These are phyloP conservation scores for Heimioporus sp. DNA, from an alignment of 768 basidiomycete genomes.

Conservation along the genomic window DNA sequence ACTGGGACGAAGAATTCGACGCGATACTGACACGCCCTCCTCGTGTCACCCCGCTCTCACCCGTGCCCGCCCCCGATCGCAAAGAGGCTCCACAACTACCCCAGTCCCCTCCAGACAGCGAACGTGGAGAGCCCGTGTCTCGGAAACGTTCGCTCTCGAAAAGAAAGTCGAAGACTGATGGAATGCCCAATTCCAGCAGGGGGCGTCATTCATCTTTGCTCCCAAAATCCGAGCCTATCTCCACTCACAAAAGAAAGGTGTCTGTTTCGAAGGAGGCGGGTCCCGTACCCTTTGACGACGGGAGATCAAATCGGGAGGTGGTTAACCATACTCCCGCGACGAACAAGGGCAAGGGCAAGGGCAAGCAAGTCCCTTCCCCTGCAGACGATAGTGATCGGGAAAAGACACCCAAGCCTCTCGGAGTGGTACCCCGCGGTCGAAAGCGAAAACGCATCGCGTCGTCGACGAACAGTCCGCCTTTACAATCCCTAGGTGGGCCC, in stretches of 20 bases:
- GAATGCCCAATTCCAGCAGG: conserved; percentile 1
- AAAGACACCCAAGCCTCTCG: conserved; percentile 12
- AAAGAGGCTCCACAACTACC: conserved; percentile 7
- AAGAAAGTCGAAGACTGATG: background rate
- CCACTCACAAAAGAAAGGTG: conserved; percentile 4
- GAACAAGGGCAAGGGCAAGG: conserved; percentile 19
- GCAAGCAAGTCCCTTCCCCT: conserved; percentile 10
- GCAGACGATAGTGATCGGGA: conserved; percentile 2
- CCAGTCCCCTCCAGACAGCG: conserved; percentile 14
- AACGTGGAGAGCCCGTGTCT: conserved; percentile 13
- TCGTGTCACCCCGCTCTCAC: conserved; percentile 8
- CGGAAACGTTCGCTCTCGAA: conserved; percentile 4
- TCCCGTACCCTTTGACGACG: background rate
- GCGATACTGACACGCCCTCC: conserved; percentile 24
- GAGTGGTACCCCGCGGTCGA: conserved; percentile 9
- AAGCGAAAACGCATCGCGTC: conserved; percentile 26
- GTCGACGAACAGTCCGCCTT: conserved; percentile 5
- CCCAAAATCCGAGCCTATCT: conserved; percentile 12
- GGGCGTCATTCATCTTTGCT: conserved; percentile 2
- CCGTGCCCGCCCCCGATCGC: background rate
- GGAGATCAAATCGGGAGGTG: conserved; percentile 1
- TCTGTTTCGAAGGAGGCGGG: background rate
- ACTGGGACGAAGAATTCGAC: conserved; percentile 30
- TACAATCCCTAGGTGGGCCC: conserved; percentile 20
- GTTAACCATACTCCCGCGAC: background rate